Conservation (phyloP, 345 rosid species). For the Hirschfeldia incana region DNA sequence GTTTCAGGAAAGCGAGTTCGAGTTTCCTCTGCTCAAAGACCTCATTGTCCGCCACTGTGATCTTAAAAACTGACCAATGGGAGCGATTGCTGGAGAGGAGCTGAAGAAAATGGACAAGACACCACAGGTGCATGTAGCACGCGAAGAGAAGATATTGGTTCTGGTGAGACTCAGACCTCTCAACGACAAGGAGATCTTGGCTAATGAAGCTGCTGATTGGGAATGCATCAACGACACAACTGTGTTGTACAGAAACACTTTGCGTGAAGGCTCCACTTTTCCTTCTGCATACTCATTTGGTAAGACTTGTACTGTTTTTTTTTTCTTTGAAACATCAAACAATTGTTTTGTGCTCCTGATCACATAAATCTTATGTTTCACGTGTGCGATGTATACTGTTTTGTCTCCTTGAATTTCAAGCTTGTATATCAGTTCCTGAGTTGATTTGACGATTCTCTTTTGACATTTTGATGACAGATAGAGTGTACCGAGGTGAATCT, state of each 20-base stretch:
- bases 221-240: constrained; percentile 91
- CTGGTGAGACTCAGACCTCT: constrained; percentile 92
- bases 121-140: constrained; percentile 60
- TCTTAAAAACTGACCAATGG: constrained; percentile 53
- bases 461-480: constrained; percentile 52
- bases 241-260: constrained; percentile 82
- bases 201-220: constrained; percentile 88
- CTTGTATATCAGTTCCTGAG: neutral
- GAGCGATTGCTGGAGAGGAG: constrained; percentile 76
- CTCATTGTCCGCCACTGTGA: constrained; percentile 34
- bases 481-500: constrained; percentile 88
- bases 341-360: too few relatives aligned
- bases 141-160: constrained; percentile 89
- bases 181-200: constrained; percentile 77
- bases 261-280: constrained; percentile 91
- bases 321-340: too few relatives aligned
- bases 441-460: constrained; percentile 19
- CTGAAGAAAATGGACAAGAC: constrained; percentile 69
- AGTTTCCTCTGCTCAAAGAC: constrained; percentile 20
- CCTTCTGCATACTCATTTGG: constrained; percentile 92
- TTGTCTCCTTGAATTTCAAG: neutral
- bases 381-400: too few relatives aligned
- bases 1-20: constrained; percentile 42
- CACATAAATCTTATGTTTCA: too few relatives aligned
- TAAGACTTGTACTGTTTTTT: constrained; percentile 35